Evolutionary conservation across 176 grass and related monocot species (phyloP), one percentile per base, ranked within the genome.

Genomic region (Thinopyrum elongatum): DNA sequence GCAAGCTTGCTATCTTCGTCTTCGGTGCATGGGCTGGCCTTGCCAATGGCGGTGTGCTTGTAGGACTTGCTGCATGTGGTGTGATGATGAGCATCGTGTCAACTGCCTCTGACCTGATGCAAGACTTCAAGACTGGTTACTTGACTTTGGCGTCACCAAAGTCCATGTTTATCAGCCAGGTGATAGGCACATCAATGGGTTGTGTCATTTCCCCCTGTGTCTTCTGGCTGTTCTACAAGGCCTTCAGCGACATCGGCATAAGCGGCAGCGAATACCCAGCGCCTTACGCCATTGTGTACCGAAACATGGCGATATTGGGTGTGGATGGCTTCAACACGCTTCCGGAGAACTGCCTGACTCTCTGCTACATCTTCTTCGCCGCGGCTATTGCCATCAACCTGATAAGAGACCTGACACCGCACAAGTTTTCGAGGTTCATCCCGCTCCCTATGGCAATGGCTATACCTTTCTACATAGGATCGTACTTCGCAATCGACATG

Each of bases 81-180:
- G 94, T 99, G 84, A 99, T 99, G 97, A 89, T 99, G 92, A 99
- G 87, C 84, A 99, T 99, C 3, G 97, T 99, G 27, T 84, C 92
- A 2, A 96, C 97, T 6, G 94, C 97, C 22, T 90, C 97, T 26
- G 97, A 99, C 66, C 90, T 99, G 84, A 99, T 96, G 97, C 94
- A 96, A 55, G 97, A 99, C 69, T 99, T 98, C 83, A 98, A 95
- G 74, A 98, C 95, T 8, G 95, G 93, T 17, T 98, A 98, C 83
- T 72, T 98, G 81, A 98, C 95, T 57, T 79, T 98, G 10, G 91
- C 95, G 12, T 98, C 95, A 27, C 95, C 95, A 3, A 87, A 82
- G 80, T 95, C 95, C 42, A 98, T 98, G 95, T 98, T 98, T 65
- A 30, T 98, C 62, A 98, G 93, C 87, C 95, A 98, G 81, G 95